Percentiles rank a stretch among this genome's conserved stretches.
These are phyloP conservation scores for Rubroshorea leprosula DNA, from an alignment of 345 rosid species.

Conservation along the genomic window DNA sequence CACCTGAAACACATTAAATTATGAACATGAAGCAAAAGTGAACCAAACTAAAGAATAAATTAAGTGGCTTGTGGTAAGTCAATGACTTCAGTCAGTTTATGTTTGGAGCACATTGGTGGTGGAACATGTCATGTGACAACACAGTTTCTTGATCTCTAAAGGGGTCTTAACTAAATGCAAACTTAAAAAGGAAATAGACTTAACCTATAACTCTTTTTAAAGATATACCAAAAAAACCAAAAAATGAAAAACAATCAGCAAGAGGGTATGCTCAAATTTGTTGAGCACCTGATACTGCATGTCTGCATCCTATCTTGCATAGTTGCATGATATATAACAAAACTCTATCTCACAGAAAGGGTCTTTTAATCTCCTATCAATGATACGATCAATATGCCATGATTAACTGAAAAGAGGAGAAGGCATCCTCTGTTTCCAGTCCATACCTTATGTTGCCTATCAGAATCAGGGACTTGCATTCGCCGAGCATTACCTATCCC, in stretches of 20 bases:
- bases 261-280: no score
- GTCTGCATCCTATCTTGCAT: no score
- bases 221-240: no score
- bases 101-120: neutral
- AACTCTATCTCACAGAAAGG: no score
- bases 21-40: neutral
- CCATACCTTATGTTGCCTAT: slow-evolving; percentile 79
- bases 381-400: neutral
- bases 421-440: slow-evolving; percentile 4
- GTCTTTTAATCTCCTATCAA: neutral
- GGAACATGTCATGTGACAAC: neutral
- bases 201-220: neutral
- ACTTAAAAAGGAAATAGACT: no score
- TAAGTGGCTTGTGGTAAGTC: no score
- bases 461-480: slow-evolving; percentile 90
- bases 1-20: slow-evolving; percentile 41
- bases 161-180: neutral
- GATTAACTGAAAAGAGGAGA: slow-evolving; percentile 8
- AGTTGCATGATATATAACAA: no score
- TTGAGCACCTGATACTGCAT: no score
- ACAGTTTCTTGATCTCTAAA: neutral
- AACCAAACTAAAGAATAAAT: neutral
- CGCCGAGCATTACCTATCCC: slow-evolving; percentile 91
- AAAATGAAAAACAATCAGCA: no score
- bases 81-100: no score